phyloP scores from a whole-genome alignment of 1,284 basidiomycete genomes.

The Boletus calvinii region DNA sequence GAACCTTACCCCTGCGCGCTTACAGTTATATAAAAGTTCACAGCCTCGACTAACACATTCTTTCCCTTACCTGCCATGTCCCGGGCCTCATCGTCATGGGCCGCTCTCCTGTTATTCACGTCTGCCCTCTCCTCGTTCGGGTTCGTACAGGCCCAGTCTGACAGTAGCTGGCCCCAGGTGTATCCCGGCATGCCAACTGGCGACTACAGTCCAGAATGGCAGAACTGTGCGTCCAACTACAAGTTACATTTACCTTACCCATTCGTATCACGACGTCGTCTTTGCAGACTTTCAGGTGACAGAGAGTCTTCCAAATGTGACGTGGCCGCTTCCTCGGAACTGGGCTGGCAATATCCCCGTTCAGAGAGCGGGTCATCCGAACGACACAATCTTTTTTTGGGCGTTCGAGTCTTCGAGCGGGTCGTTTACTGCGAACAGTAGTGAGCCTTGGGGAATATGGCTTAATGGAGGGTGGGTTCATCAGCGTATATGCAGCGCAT shows the following conservation, averaged over 20 bases:
- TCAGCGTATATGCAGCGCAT: background rate
- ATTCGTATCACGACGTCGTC: slow-evolving; percentile 46
- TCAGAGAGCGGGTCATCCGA: slow-evolving; percentile 58
- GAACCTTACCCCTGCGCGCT: too few relatives aligned
- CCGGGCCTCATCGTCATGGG: background rate
- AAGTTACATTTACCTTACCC: slow-evolving; percentile 24
- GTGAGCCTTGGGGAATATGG: slow-evolving; percentile 71
- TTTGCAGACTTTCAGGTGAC: slow-evolving; percentile 56
- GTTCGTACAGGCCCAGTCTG: slow-evolving; percentile 13
- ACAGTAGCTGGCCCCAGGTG: slow-evolving; percentile 26
- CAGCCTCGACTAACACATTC: too few relatives aligned
- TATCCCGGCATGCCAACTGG: slow-evolving; percentile 36
- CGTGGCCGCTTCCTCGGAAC: slow-evolving; percentile 52
- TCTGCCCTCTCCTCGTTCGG: background rate
- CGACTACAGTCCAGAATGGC: slow-evolving; percentile 58
- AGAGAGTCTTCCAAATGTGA: slow-evolving; percentile 58
- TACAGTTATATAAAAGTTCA: too few relatives aligned
- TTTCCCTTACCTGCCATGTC: slow-evolving; percentile 9
- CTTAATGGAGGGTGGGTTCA: slow-evolving; percentile 63
- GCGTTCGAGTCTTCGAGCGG: slow-evolving; percentile 61
- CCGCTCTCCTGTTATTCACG: slow-evolving; percentile 3
- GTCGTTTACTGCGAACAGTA: slow-evolving; percentile 48
- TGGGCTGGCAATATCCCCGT: slow-evolving; percentile 72
- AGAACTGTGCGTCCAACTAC: slow-evolving; percentile 46
- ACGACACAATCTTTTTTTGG: slow-evolving; percentile 64